These are phyloP conservation scores for Akanthomyces lecanii DNA, from an alignment of 2,329 filamentous ascomycete species.

Conservation along the genomic window DNA sequence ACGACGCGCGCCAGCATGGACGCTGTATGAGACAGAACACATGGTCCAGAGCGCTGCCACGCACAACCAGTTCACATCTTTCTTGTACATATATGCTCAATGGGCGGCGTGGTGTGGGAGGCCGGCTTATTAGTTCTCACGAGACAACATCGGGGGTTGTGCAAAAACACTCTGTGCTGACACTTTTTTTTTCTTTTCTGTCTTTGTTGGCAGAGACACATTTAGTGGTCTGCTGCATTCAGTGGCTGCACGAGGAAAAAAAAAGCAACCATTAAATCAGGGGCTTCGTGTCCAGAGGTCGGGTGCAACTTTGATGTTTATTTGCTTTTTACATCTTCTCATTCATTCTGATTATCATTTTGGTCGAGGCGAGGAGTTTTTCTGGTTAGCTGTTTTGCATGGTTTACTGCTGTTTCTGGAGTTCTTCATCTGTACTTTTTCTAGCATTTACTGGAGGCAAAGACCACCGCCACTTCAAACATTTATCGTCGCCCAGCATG, in stretches of 20 bases:
- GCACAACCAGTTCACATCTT: no score
- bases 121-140: no score
- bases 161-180: no score
- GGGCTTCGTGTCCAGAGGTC: not conserved
- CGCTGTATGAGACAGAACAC: constrained; percentile 49
- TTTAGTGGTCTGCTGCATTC: no score
- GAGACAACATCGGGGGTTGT: no score
- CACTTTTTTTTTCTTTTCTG: not conserved
- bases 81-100: not conserved
- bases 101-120: not conserved
- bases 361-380: constrained; percentile 9
- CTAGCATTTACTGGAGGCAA: constrained; percentile 4
- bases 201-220: not conserved
- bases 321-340: not conserved
- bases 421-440: not conserved
- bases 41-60: not conserved
- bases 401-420: not conserved
- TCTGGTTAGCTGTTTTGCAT: not conserved
- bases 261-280: not conserved
- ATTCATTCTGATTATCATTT: not conserved
- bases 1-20: constrained; percentile 74
- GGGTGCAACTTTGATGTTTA: not conserved
- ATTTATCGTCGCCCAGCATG: not conserved
- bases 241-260: not conserved
- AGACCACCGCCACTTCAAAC: not conserved